Percentiles rank a stretch among this genome's conserved stretches.
Evolutionary conservation across 345 rosid species (phyloP).

Genomic region (Brassica napus): DNA sequence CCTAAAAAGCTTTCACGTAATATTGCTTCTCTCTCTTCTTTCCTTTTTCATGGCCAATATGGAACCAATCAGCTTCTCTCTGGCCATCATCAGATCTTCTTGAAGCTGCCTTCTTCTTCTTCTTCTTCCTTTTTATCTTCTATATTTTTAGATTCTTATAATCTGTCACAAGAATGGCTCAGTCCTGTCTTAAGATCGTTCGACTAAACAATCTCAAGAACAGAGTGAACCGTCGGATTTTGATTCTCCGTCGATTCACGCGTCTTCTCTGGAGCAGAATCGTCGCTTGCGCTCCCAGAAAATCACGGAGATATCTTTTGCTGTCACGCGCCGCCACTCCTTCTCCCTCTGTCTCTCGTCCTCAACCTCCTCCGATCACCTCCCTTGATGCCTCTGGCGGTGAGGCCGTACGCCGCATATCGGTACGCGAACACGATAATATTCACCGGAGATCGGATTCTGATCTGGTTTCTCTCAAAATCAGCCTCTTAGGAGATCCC

Average conservation of each 20-base stretch:
- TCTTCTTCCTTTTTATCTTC: not conserved
- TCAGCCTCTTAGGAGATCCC: slow-evolving; percentile 78
- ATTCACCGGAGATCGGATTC: slow-evolving; percentile 45
- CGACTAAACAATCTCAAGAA: slow-evolving; percentile 44
- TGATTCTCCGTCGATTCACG: slow-evolving; percentile 57
- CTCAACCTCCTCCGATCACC: slow-evolving; percentile 11
- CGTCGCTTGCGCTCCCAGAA: slow-evolving; percentile 50
- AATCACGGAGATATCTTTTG: slow-evolving; percentile 54
- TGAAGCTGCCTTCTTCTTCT: slow-evolving; percentile 6
- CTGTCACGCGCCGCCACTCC: slow-evolving; percentile 43
- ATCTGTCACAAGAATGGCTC: slow-evolving; percentile 30
- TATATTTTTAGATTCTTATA: not conserved
- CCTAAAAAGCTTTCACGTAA: slow-evolving; percentile 13
- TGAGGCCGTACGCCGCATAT: slow-evolving; percentile 12
- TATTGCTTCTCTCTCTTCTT: slow-evolving; percentile 23
- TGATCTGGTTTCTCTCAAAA: slow-evolving; percentile 83
- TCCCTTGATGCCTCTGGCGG: slow-evolving; percentile 9
- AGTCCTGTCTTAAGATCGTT: slow-evolving; percentile 35
- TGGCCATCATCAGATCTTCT: slow-evolving; percentile 33
- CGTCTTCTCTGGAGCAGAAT: slow-evolving; percentile 50
- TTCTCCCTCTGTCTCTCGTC: slow-evolving; percentile 31
- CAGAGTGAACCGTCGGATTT: slow-evolving; percentile 53
- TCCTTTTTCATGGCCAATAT: slow-evolving; percentile 26
- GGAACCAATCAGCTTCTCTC: slow-evolving; percentile 23
- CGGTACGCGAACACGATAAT: slow-evolving; percentile 17